phyloP scores from a whole-genome alignment of 164 flowering plant genomes.

The Platanus orientalis region DNA sequence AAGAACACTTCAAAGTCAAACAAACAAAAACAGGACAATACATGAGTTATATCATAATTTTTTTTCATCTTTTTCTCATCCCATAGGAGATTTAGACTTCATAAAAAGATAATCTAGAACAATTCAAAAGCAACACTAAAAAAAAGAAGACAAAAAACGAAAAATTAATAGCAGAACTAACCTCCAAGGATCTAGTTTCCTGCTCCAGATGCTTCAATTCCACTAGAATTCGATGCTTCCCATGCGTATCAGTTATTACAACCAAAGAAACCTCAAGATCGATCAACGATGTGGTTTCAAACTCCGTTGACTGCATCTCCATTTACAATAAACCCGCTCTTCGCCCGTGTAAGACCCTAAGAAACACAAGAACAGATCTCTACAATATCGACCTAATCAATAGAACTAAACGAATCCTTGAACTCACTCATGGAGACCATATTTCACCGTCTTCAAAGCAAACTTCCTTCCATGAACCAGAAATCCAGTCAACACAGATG shows the following conservation, averaged over 20 bases:
- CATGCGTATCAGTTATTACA: slow-evolving; percentile 46
- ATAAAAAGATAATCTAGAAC: background rate
- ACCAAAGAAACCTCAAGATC: slow-evolving; percentile 11
- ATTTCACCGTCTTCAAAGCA: too few relatives aligned
- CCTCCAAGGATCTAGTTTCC: slow-evolving; percentile 76
- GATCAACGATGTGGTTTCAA: background rate
- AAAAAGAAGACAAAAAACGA: background rate
- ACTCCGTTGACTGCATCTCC: slow-evolving; percentile 8
- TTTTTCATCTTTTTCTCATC: background rate
- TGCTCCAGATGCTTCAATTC: slow-evolving; percentile 84
- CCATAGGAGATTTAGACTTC: background rate
- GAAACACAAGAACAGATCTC: background rate
- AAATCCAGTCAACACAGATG: too few relatives aligned
- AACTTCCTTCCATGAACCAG: too few relatives aligned
- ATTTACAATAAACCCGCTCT: background rate
- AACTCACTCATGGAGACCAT: too few relatives aligned
- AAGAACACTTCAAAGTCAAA: background rate
- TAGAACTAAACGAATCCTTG: too few relatives aligned
- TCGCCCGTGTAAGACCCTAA: background rate
- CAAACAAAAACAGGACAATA: background rate
- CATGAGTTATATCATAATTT: too few relatives aligned
- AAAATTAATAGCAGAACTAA: slow-evolving; percentile 13
- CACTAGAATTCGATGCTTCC: slow-evolving; percentile 80
- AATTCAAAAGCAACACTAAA: background rate
- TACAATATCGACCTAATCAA: background rate